phyloP scores from a whole-genome alignment of 2,329 filamentous ascomycete species.

The Akanthomyces lecanii region DNA sequence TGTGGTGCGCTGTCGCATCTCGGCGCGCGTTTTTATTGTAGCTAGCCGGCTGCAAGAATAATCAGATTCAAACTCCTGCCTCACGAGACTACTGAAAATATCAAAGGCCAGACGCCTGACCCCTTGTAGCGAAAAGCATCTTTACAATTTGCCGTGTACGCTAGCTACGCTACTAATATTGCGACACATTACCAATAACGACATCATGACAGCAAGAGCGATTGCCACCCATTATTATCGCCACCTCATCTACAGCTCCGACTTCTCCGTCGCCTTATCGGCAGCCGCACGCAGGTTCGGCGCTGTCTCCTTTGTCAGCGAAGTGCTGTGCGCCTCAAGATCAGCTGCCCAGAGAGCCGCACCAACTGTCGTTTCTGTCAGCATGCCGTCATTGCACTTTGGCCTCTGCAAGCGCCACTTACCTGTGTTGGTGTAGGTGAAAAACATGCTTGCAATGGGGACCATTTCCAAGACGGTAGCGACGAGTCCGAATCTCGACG shows the following conservation, averaged over 20 bases:
- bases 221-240: neutral
- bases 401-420: slow-evolving; percentile 22
- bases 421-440: slow-evolving; percentile 84
- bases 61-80: too few relatives aligned
- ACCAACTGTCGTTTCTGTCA: slow-evolving; percentile 53
- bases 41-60: neutral
- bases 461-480: slow-evolving; percentile 81
- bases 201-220: neutral
- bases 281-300: slow-evolving; percentile 46
- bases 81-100: too few relatives aligned
- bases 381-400: neutral
- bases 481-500: slow-evolving; percentile 63
- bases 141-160: too few relatives aligned
- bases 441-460: slow-evolving; percentile 76
- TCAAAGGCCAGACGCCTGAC: too few relatives aligned
- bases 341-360: slow-evolving; percentile 94
- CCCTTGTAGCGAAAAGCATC: neutral
- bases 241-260: slow-evolving; percentile 11
- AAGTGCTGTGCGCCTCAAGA: slow-evolving; percentile 57
- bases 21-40: neutral
- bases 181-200: too few relatives aligned
- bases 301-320: slow-evolving; percentile 48
- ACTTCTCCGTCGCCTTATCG: slow-evolving; percentile 42
- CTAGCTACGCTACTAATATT: too few relatives aligned
- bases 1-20: neutral